Evolutionary conservation across 1,284 basidiomycete genomes (phyloP), one percentile per base, ranked within the genome.

Genomic region (Rugosomyces carneus): DNA sequence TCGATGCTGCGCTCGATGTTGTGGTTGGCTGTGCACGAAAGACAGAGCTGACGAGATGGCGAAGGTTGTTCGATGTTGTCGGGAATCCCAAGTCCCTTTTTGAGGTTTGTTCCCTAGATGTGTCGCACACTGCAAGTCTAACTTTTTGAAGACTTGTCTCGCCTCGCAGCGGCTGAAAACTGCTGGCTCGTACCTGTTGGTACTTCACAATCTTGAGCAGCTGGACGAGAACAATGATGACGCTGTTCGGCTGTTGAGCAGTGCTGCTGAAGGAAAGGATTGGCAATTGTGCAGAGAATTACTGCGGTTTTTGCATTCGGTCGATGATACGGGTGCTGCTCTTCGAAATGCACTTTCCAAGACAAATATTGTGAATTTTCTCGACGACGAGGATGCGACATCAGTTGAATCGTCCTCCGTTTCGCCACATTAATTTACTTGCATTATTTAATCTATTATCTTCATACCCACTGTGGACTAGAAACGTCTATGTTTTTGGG

Each of bases 1-100:
- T 98, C 61, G 86, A 92, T 48, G 84, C 81, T 43, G 80, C 88
- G 3, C 70, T 98, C 44, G 90, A 96, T 50, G 93, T 99, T 3
- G 90, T 99, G 1, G 95, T 98, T 6, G 85, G 89, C 5, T 98
- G 95, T 60, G 96, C 96, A 6, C 76, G 96, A 40, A 99, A 99
- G 70, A 99, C 93, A 2, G 96, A 99, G 65, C 81, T 95, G 57
- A 85, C 89, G 5, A 71, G 89, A 38, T 99, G 96, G 96, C 77
- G 76, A 27, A 77, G 84, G 48, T 69, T 99, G 19, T 99, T 99
- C 61, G 82, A 81, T 46, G 76, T 90, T 13, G 93, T 96, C 3
- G 96, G 96, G 1, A 85, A 84, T 54, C 95, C 96, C 0, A 84
- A 91, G 57, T 72, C 76, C 1, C 71, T 99, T n/a, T 97, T 97